Evolutionary conservation across 192 early-diverging fungal species (phyloP).

Genomic region (Ambispora gerdemannii): DNA sequence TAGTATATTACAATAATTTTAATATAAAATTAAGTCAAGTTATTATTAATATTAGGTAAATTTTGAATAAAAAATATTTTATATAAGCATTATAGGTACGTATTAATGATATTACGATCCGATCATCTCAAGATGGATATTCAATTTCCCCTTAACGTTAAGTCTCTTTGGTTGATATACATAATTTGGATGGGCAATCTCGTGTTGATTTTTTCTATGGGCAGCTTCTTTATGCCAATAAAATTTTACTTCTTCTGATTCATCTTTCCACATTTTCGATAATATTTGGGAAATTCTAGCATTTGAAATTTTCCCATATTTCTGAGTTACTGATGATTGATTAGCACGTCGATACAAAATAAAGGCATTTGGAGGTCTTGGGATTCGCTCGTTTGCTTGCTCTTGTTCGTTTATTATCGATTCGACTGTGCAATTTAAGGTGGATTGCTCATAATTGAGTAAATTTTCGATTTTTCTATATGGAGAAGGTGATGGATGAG

Average conservation of each 20-base stretch:
- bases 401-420: conserved; percentile 5
- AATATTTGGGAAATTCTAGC: conserved; percentile 15
- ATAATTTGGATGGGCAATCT: conserved; percentile 3
- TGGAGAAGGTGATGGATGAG: too few species aligned
- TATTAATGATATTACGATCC: too few species aligned
- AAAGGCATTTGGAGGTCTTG: conserved; percentile 28
- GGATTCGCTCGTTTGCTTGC: neutral
- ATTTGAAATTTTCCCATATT: conserved; percentile 2
- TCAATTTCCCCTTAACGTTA: too few species aligned
- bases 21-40: too few species aligned
- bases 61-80: too few species aligned
- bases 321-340: neutral
- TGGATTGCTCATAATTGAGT: too few species aligned
- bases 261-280: conserved; percentile 18
- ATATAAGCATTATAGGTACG: too few species aligned
- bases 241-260: conserved; percentile 2
- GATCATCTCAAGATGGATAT: too few species aligned
- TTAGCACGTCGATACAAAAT: conserved; percentile 20
- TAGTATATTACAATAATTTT: too few species aligned
- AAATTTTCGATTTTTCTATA: too few species aligned
- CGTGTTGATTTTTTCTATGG: conserved; percentile 25
- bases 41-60: too few species aligned
- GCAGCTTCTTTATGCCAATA: conserved; percentile 22
- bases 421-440: too few species aligned
- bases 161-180: conserved; percentile 17